Evolutionary conservation across 257 asterid genomes (phyloP).

Genomic region (Lantana camara): DNA sequence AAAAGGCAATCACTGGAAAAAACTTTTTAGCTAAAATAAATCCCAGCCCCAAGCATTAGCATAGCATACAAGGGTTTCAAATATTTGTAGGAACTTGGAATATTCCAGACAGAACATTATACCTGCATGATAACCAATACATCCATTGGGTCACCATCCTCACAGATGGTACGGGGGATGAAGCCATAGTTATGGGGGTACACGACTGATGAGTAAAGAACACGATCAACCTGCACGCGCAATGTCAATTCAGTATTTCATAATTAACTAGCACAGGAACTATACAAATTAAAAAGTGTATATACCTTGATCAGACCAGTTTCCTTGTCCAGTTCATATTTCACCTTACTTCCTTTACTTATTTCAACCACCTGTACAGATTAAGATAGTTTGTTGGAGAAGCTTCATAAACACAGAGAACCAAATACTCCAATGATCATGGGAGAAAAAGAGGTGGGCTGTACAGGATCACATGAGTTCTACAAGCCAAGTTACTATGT

Average conservation of each 20-base stretch:
- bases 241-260: constrained; percentile 21
- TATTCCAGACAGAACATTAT: not conserved
- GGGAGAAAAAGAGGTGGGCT: constrained; percentile 9
- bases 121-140: constrained; percentile 99
- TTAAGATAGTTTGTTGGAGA: constrained; percentile 13
- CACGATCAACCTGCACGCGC: constrained; percentile 79
- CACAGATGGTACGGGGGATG: constrained; percentile 94
- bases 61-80: constrained; percentile 13
- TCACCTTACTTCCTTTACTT: constrained; percentile 95
- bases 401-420: constrained; percentile 10
- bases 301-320: constrained; percentile 95
- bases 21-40: not conserved
- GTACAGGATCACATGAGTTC: not conserved
- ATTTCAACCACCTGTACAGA: constrained; percentile 86
- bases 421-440: not conserved
- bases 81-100: not conserved
- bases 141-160: constrained; percentile 92
- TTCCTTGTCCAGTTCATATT: constrained; percentile 92
- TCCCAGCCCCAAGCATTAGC: not conserved
- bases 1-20: not conserved
- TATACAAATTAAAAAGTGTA: not conserved
- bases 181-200: constrained; percentile 99
- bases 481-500: constrained; percentile 7
- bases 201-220: constrained; percentile 95
- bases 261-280: not conserved